Evolutionary conservation across 208 protist genomes (phyloP).

Genomic region (Leishmania lainsoni): DNA sequence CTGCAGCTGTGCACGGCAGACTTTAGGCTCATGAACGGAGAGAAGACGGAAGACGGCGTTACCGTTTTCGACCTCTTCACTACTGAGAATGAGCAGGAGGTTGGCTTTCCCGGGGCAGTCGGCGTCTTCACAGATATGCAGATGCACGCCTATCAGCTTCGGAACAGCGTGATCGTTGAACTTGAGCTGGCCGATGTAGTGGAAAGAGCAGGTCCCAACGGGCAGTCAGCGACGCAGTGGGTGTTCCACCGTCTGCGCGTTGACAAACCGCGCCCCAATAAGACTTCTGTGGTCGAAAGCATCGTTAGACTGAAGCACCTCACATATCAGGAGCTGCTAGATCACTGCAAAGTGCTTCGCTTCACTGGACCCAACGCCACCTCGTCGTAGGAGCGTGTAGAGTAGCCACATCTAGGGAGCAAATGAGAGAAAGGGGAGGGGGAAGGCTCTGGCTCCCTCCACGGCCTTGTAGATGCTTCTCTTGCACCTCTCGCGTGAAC

Average conservation of each 20-base stretch:
- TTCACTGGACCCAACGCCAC: slow-evolving; percentile 16
- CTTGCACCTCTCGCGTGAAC: background rate
- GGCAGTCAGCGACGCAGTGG: slow-evolving; percentile 48
- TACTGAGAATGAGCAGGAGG: slow-evolving; percentile 47
- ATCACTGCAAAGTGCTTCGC: slow-evolving; percentile 29
- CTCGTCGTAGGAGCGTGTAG: background rate
- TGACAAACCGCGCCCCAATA: slow-evolving; percentile 84
- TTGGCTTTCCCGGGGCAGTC: slow-evolving; percentile 45
- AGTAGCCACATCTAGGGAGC: background rate
- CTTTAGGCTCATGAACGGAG: slow-evolving; percentile 73
- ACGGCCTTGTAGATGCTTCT: background rate
- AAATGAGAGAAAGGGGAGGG: background rate
- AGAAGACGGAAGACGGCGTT: slow-evolving; percentile 8
- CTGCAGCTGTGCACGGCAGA: slow-evolving; percentile 80
- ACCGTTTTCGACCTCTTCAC: slow-evolving; percentile 75
- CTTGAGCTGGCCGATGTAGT: slow-evolving; percentile 31
- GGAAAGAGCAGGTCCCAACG: slow-evolving; percentile 1
- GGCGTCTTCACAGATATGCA: slow-evolving; percentile 54
- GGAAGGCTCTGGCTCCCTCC: background rate
- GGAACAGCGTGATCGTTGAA: slow-evolving; percentile 71
- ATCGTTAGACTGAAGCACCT: slow-evolving; percentile 81
- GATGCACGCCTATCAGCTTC: slow-evolving; percentile 44
- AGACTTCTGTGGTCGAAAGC: slow-evolving; percentile 60
- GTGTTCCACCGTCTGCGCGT: slow-evolving; percentile 54
- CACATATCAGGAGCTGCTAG: slow-evolving; percentile 60